Conservation (phyloP, 345 rosid species). For the Sonneratia alba region DNA sequence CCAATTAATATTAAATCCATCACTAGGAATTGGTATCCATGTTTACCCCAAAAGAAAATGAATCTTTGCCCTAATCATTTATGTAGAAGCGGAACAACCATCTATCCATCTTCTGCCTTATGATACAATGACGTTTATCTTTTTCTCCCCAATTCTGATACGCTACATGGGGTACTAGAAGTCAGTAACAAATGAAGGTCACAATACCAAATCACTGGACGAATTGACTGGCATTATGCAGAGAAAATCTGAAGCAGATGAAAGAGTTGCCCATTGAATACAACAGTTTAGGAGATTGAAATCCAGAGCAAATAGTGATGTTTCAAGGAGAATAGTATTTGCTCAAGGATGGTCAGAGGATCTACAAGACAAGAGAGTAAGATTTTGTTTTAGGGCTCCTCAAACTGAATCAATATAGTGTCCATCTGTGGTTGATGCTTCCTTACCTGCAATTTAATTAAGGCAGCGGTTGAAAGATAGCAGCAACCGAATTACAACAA, state of each 20-base stretch:
- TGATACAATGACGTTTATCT: neutral
- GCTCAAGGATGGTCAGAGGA: neutral
- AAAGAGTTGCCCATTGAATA: neutral
- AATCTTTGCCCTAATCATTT: no score
- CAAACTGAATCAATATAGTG: conserved; percentile 52
- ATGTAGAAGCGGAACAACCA: neutral
- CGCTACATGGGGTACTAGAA: no score
- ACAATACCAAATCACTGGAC: no score
- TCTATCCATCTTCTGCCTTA: neutral
- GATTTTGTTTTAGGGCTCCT: conserved; percentile 21
- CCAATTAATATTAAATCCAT: neutral
- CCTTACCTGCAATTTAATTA: conserved; percentile 39
- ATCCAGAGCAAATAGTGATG: neutral
- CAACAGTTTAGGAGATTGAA: neutral
- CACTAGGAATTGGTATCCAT: neutral
- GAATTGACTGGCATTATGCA: no score
- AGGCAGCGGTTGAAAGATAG: neutral
- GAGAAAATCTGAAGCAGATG: no score
- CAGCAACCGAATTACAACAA: neutral
- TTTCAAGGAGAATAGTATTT: neutral
- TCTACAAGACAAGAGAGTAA: neutral
- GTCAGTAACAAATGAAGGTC: no score
- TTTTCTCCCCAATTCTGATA: no score
- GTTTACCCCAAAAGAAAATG: no score
- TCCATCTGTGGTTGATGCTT: conserved; percentile 68